Percentiles rank a stretch among this genome's conserved stretches.
phyloP scores from a whole-genome alignment of 148 eudicot genomes.

The Vaccinium vitisidaea region DNA sequence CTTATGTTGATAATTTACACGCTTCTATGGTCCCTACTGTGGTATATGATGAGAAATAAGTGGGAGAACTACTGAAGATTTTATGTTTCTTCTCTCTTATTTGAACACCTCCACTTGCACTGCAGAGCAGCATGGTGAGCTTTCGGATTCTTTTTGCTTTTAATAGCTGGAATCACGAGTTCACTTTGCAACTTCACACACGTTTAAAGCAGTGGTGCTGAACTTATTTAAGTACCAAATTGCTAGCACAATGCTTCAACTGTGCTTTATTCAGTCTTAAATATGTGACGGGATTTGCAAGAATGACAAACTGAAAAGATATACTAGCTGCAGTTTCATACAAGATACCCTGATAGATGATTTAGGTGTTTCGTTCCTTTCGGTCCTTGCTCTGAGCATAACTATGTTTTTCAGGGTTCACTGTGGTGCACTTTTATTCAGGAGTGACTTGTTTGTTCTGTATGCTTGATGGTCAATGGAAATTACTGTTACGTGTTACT shows the following conservation, averaged over 20 bases:
- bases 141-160: not conserved
- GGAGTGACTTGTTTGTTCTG: conserved; percentile 1
- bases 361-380: not conserved
- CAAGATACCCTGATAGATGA: not conserved
- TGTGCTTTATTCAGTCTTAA: not conserved
- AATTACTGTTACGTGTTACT: not conserved
- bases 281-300: not conserved
- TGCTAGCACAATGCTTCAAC: not conserved
- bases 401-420: not conserved
- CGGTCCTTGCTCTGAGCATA: not conserved
- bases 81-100: conserved; percentile 1
- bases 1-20: not conserved
- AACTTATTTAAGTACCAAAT: not conserved
- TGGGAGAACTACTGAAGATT: not conserved
- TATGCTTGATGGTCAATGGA: not conserved
- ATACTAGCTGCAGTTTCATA: not conserved
- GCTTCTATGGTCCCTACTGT: not conserved
- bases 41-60: not conserved
- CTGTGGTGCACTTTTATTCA: not conserved
- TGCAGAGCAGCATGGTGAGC: not conserved
- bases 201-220: not conserved
- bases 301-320: not conserved
- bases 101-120: not conserved
- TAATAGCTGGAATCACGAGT: not conserved
- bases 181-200: not conserved